phyloP scores from a whole-genome alignment of 352 stramenopile genomes.

The Globisporangium iwayamae region DNA sequence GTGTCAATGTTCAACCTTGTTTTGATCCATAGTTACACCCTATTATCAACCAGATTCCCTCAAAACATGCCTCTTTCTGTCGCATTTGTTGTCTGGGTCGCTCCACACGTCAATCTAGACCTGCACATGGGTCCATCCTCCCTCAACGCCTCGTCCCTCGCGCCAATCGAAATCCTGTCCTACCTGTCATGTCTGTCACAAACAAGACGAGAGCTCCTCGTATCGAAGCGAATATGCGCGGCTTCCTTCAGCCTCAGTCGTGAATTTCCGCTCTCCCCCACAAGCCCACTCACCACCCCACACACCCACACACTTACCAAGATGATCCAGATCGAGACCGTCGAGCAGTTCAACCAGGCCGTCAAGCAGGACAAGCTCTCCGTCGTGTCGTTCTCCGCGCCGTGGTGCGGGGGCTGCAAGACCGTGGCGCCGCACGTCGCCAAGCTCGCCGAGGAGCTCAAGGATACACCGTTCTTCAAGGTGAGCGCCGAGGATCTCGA shows the following conservation, averaged over 20 bases:
- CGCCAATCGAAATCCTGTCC: not conserved
- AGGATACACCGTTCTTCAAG: slow-evolving; percentile 48
- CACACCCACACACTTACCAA: slow-evolving; percentile 6
- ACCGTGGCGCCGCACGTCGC: slow-evolving; percentile 48
- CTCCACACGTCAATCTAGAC: not conserved
- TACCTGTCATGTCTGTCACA: not conserved
- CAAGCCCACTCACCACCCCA: slow-evolving; percentile 3
- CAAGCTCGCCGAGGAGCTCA: slow-evolving; percentile 50
- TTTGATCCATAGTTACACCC: not conserved
- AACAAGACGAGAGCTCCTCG: not conserved
- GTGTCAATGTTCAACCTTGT: not conserved
- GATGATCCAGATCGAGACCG: slow-evolving; percentile 34
- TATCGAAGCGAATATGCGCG: slow-evolving; percentile 1
- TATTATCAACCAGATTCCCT: not conserved
- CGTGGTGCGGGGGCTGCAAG: slow-evolving; percentile 68
- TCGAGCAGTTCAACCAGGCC: slow-evolving; percentile 39
- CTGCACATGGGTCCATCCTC: not conserved
- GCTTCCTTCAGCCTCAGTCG: slow-evolving; percentile 11
- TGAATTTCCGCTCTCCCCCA: slow-evolving; percentile 5
- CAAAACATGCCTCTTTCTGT: not conserved
- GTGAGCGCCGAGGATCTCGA: slow-evolving; percentile 61
- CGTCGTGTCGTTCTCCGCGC: slow-evolving; percentile 55
- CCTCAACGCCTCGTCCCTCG: not conserved
- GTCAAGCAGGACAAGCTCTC: slow-evolving; percentile 36
- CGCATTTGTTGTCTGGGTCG: not conserved